Base-by-base conservation (phyloP, 495 filamentous ascomycete species). In the Cudoniella acicularis region DNA sequence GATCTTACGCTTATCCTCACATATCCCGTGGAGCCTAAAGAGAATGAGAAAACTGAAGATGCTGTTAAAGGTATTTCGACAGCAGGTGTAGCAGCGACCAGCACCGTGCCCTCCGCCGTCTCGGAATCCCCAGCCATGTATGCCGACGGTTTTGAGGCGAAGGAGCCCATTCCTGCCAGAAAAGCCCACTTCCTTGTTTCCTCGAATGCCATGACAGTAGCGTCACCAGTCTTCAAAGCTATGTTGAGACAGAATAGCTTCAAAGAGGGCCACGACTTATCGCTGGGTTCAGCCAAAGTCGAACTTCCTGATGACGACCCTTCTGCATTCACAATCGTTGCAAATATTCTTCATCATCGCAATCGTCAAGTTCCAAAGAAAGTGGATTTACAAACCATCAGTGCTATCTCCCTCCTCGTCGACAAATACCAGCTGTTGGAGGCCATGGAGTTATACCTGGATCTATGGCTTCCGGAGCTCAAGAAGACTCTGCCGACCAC, bases 381-480 rank as follows among this genome's bases (percentile, higher is more conserved):
- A 36, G 13, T 36, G 4, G 30, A 36, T 6, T 13, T 36, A 40
- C 23, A 36, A 13, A 36, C 30, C 30, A 36, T 36, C 6, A 13
- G 30, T 6, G 13, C 6, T 66, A 46, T 83, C 46, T 73, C 75
- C 18, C 67, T 76, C 4, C 63, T 83, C 21, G 73, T 78, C 21
- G 79, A 83, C 62, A 75, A 73, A 49, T 79, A 82, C 52, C 60
- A 73, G 36, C 75, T 77, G 52, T 64, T 65, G n/a, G 76, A 79
- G 13, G 69, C 65, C 2, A 55, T 81, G 1, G 59, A 67, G 49
- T 50, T 77, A 2, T 75, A 74, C 43, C 65, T 68, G 9, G 17
- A 47, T n/a, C n/a, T 16, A 3, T 55, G 52, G 52, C 8, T 55
- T 8, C 16, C 8, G 2, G 6, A 8, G 2, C 27, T 55, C 8